Evolutionary conservation across 345 rosid genomes (phyloP).

Genomic region (Ceriops decandra): DNA sequence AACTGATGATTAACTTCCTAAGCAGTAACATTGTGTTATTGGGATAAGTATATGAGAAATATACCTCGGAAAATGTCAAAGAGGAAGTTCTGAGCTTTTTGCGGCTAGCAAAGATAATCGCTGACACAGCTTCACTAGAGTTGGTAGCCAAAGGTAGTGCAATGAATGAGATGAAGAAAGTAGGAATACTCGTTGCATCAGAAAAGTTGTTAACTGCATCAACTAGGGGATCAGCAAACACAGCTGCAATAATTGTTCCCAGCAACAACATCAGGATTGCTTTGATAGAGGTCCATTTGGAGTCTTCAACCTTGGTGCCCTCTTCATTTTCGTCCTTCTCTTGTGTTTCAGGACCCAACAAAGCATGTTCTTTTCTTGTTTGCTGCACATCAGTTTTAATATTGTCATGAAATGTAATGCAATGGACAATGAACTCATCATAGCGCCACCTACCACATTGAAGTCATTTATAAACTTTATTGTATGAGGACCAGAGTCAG

Average conservation of each 20-base stretch:
- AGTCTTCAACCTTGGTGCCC: conserved; percentile 39
- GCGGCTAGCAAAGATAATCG: conserved; percentile 67
- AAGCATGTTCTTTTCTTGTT: conserved; percentile 61
- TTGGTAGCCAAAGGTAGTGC: conserved; percentile 84
- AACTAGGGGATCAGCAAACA: conserved; percentile 84
- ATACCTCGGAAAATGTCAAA: conserved; percentile 79
- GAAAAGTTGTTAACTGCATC: conserved; percentile 85
- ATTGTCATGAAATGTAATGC: not conserved
- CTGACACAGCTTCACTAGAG: conserved; percentile 86
- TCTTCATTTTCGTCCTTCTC: conserved; percentile 44
- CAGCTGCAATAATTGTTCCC: conserved; percentile 79
- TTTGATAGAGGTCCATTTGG: conserved; percentile 46
- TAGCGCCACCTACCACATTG: conserved; percentile 40
- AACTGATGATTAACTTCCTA: not conserved
- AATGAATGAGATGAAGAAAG: conserved; percentile 87
- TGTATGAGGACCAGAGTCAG: conserved; percentile 28
- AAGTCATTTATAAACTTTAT: conserved; percentile 40
- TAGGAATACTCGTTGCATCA: conserved; percentile 70
- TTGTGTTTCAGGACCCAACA: conserved; percentile 32
- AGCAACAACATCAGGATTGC: conserved; percentile 57
- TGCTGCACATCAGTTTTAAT: conserved; percentile 36
- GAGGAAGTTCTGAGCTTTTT: conserved; percentile 73
- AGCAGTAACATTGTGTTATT: not conserved
- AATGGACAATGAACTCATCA: not conserved
- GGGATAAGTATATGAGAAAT: not conserved